These are phyloP conservation scores for Leccinum disarticulatum DNA, from an alignment of 768 basidiomycete genomes.

Conservation along the genomic window DNA sequence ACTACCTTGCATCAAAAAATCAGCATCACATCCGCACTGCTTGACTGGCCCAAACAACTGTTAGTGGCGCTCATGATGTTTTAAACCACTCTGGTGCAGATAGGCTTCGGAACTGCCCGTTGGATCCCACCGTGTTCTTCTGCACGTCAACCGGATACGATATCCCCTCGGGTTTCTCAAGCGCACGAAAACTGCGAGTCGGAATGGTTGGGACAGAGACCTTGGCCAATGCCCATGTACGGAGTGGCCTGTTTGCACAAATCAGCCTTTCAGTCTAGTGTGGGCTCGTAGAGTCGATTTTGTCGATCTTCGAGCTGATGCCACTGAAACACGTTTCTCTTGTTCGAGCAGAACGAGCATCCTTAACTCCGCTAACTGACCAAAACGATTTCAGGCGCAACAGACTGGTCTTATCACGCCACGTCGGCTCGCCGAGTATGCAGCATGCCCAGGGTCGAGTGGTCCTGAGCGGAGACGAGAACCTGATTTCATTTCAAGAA, in stretches of 20 bases:
- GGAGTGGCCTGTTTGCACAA: not conserved
- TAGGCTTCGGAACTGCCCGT: not conserved
- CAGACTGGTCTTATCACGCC: not conserved
- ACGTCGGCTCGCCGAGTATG: not conserved
- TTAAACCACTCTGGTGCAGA: not conserved
- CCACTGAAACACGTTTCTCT: constrained; percentile 7
- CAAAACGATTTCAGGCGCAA: not conserved
- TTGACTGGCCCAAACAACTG: not conserved
- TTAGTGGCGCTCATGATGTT: not conserved
- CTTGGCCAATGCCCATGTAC: constrained; percentile 6
- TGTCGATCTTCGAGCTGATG: not conserved
- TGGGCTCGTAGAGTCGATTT: not conserved
- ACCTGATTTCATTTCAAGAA: not conserved
- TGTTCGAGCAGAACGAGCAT: not conserved
- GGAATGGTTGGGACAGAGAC: not conserved
- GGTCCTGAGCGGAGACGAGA: not conserved
- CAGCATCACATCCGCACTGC: not conserved
- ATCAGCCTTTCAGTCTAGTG: not conserved
- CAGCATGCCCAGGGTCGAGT: not conserved
- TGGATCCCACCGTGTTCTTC: not conserved
- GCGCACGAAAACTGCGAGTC: not conserved
- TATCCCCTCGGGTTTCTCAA: constrained; percentile 27
- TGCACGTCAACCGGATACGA: not conserved
- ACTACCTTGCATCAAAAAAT: not conserved
- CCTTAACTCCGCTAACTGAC: constrained; percentile 6